Conservation (phyloP, 177 flowering plant genomes). For the Telopea speciosissima region DNA sequence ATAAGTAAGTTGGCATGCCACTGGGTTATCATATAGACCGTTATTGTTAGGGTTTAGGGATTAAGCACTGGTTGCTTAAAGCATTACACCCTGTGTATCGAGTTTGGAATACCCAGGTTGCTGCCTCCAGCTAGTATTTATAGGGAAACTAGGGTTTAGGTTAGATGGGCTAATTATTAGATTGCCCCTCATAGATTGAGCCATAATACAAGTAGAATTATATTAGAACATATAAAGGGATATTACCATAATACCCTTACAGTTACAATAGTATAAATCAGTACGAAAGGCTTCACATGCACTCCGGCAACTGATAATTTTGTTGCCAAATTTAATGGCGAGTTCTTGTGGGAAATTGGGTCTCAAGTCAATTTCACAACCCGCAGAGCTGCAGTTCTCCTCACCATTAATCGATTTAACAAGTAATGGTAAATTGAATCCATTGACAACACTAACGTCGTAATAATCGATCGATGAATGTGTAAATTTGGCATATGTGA, state of each 20-base stretch:
- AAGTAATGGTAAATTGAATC: slow-evolving; percentile 66
- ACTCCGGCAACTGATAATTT: slow-evolving; percentile 58
- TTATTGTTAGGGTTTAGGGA: too few relatives aligned
- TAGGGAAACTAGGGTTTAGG: too few relatives aligned
- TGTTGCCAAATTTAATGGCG: slow-evolving; percentile 37
- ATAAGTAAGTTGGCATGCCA: slow-evolving; percentile 50
- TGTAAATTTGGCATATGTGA: slow-evolving; percentile 79
- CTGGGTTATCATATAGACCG: slow-evolving; percentile 55
- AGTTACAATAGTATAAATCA: slow-evolving; percentile 80
- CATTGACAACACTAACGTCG: slow-evolving; percentile 96
- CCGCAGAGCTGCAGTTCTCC: slow-evolving; percentile 69
- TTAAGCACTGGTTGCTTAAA: too few relatives aligned
- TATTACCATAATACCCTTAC: too few relatives aligned
- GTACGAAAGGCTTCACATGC: slow-evolving; percentile 84
- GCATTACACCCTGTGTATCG: too few relatives aligned
- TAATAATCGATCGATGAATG: slow-evolving; percentile 58
- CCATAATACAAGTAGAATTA: too few relatives aligned
- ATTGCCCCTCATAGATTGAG: too few relatives aligned
- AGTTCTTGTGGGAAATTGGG: slow-evolving; percentile 67
- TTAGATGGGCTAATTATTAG: too few relatives aligned
- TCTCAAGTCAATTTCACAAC: slow-evolving; percentile 63
- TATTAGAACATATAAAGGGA: too few relatives aligned
- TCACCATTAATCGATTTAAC: slow-evolving; percentile 55
- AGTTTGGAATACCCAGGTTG: too few relatives aligned
- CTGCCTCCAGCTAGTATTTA: too few relatives aligned